Percentiles rank a stretch among this genome's conserved stretches.
Evolutionary conservation across 2,329 filamentous ascomycete genomes (phyloP).

Genomic region (Colletotrichum eremochloae): DNA sequence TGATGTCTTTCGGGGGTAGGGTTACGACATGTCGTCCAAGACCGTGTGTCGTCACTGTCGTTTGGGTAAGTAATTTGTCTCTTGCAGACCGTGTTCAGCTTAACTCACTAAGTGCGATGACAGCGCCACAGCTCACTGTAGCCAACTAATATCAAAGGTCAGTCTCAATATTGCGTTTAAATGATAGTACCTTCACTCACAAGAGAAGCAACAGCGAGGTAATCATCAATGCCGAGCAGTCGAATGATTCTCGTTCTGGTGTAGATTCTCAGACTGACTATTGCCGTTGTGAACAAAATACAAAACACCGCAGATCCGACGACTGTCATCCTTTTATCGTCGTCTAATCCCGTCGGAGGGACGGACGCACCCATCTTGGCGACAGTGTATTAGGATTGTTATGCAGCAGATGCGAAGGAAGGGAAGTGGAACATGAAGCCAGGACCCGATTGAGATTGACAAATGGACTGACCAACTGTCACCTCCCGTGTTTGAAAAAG

Average conservation of each 20-base stretch:
- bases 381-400: neutral
- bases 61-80: neutral
- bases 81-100: neutral
- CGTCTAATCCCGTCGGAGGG: conserved; percentile 12
- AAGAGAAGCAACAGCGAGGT: conserved; percentile 45
- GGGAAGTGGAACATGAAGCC: neutral
- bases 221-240: conserved; percentile 47
- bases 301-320: conserved; percentile 43
- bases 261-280: conserved; percentile 45
- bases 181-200: conserved; percentile 38
- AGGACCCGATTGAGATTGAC: neutral
- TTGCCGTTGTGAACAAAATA: conserved; percentile 39
- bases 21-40: conserved; percentile 41
- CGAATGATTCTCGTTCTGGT: conserved; percentile 46
- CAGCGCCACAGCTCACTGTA: conserved; percentile 21
- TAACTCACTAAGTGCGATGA: conserved; percentile 26
- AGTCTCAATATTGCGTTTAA: neutral
- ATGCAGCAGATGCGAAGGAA: neutral
- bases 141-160: conserved; percentile 12
- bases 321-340: conserved; percentile 39
- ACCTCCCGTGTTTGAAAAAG: neutral
- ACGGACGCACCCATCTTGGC: neutral
- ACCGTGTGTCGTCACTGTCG: conserved; percentile 37
- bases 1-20: conserved; percentile 11
- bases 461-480: neutral